phyloP scores from a whole-genome alignment of 208 protist species.

The Leishmania lainsoni region DNA sequence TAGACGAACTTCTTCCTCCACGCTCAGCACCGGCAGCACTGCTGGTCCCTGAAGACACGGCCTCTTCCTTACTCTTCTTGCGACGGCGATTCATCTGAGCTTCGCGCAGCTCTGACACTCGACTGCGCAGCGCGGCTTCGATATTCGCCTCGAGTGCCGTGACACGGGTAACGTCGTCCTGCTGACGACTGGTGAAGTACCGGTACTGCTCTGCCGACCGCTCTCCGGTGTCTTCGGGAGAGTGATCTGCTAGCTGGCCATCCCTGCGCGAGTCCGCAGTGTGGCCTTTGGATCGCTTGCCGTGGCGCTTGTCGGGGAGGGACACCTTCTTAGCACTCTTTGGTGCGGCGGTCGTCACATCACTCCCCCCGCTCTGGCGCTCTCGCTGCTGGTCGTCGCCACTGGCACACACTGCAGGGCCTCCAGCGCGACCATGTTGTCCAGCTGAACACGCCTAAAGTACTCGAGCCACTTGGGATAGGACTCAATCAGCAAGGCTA shows the following conservation, averaged over 20 bases:
- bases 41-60: background rate
- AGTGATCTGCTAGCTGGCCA: background rate
- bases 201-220: conserved; percentile 35
- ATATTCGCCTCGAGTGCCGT: conserved; percentile 54
- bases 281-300: background rate
- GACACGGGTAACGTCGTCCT: conserved; percentile 50
- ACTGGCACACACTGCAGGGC: conserved; percentile 5
- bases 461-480: conserved; percentile 74
- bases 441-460: conserved; percentile 51
- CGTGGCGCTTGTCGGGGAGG: background rate
- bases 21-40: background rate
- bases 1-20: background rate
- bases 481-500: conserved; percentile 61
- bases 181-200: conserved; percentile 67
- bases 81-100: conserved; percentile 24
- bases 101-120: conserved; percentile 34
- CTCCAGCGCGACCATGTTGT: conserved; percentile 50
- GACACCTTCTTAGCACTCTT: background rate
- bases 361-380: background rate
- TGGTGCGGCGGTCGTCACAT: background rate
- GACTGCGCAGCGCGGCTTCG: conserved; percentile 33
- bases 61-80: conserved; percentile 12
- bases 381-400: background rate
- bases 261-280: background rate
- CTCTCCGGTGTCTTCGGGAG: background rate